Evolutionary conservation across 495 filamentous ascomycete species (phyloP), one percentile per base, ranked within the genome.

Genomic region (Letharia columbiana): DNA sequence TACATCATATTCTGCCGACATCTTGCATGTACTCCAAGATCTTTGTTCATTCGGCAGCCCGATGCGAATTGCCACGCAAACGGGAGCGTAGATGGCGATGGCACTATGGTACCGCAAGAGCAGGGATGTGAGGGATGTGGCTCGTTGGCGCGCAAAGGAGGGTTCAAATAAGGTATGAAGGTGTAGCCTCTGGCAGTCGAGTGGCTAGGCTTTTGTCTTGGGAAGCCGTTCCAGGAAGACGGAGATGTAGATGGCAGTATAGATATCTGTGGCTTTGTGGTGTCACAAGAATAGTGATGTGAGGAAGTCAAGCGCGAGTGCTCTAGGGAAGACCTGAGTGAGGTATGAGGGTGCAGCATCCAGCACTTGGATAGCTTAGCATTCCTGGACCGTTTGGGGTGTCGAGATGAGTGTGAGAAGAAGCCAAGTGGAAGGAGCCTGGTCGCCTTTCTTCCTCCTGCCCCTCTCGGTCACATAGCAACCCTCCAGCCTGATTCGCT

Each of bases 1-100:
- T 4, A 39, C 23, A 23, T 66, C 64, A 10, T 39, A 28, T 42
- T 56, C 64, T 28, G 17, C 57, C n/a, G 58, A 45, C 64, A 66
- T 66, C 18, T 28, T 65, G 52, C 52, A 58, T 11, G 31, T 47
- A n/a, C 1, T 20, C 4, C 17, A 39, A 37, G 12, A 4, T n/a
- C 28, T 3, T 1, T 45, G 31, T 31, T 47, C 42, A 37, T 56
- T 56, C 31, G 15, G 35, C 35, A 41, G 61, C 45, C 37, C 47
- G 23, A 61, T 61, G 40, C 61, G 45, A 35, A 4, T 49, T 52
- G 15, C 15, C 1, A 37, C 37, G 12, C 33, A 17, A 45, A 52
- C 39, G 18, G 42, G 12, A 35, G 44, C 15, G 61, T 35, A n/a
- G 13, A 56, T 33, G 31, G 31, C 4, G 10, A 62, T 23, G 13